Percentiles rank a stretch among this genome's conserved stretches.
These are phyloP conservation scores for Wickerhamomyces tratensis DNA, from an alignment of 805 yeast species.

Conservation along the genomic window DNA sequence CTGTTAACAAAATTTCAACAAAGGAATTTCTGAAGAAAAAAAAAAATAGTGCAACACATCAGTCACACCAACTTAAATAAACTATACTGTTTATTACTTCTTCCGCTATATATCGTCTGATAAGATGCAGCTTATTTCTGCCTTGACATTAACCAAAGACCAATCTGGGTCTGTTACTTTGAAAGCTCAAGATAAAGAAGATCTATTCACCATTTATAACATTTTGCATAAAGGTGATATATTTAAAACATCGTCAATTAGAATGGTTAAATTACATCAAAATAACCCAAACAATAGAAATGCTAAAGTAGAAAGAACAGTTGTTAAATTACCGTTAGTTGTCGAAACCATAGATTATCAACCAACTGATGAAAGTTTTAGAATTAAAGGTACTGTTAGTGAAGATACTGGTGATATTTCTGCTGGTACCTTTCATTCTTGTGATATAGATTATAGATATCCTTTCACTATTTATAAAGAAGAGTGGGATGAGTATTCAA, in stretches of 20 bases:
- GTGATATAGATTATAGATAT: conserved; percentile 63
- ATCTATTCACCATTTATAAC: conserved; percentile 82
- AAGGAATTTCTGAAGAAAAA: too few relatives aligned
- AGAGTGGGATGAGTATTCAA: conserved; percentile 71
- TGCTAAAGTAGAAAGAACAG: conserved; percentile 36
- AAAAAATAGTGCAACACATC: too few relatives aligned
- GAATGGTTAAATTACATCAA: conserved; percentile 41
- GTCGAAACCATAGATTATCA: conserved; percentile 72
- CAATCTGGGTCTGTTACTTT: conserved; percentile 56
- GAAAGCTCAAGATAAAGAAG: conserved; percentile 83
- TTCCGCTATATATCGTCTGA: too few relatives aligned
- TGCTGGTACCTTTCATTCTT: conserved; percentile 79
- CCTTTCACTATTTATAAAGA: conserved; percentile 62
- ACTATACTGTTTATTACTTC: too few relatives aligned
- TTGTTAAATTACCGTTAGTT: conserved; percentile 47
- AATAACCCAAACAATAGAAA: conserved; percentile 22
- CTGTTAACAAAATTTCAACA: too few relatives aligned
- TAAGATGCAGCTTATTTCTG: too few relatives aligned
- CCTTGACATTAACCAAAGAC: conserved; percentile 29
- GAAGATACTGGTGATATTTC: conserved; percentile 67
- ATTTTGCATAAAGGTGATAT: conserved; percentile 70
- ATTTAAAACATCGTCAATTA: conserved; percentile 54
- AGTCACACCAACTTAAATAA: too few relatives aligned
- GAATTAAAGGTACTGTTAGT: conserved; percentile 72
- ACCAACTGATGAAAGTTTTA: conserved; percentile 64